phyloP scores from a whole-genome alignment of 1,284 basidiomycete genomes.

The Ganoderma lingzhi region DNA sequence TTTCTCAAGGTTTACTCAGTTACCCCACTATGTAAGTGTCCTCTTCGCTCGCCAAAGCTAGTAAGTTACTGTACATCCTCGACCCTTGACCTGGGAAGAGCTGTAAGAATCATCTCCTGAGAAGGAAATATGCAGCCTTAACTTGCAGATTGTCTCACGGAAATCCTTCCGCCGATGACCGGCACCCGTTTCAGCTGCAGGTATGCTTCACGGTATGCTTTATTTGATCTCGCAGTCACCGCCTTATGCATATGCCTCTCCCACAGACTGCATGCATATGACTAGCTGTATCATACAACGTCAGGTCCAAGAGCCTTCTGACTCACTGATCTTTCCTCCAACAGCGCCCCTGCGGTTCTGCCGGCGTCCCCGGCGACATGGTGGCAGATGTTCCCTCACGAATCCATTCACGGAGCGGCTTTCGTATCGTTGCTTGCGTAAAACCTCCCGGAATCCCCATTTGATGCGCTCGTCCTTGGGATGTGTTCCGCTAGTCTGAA shows the following conservation, averaged over 20 bases:
- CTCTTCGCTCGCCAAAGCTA: background rate
- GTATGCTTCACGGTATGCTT: background rate
- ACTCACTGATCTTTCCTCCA: background rate
- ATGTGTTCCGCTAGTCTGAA: background rate
- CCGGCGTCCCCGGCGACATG: background rate
- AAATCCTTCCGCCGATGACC: background rate
- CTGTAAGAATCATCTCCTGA: background rate
- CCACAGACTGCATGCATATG: background rate
- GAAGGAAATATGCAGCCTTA: background rate
- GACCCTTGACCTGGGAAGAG: background rate
- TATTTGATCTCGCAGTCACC: background rate
- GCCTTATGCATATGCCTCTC: background rate
- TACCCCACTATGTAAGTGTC: too few species aligned
- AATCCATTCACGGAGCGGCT: background rate
- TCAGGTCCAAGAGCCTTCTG: background rate
- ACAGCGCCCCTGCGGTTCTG: background rate
- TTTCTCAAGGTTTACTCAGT: too few species aligned
- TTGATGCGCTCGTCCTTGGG: background rate
- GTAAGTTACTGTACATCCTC: background rate
- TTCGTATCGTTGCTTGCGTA: background rate
- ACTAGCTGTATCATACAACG: background rate
- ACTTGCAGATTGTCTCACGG: slow-evolving; percentile 5
- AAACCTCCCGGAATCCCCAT: background rate
- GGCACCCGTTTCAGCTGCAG: background rate
- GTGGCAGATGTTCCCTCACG: background rate